Evolutionary conservation across 2,329 filamentous ascomycete species (phyloP), one percentile per base, ranked within the genome.

Genomic region (Malbranchea zuffiana): DNA sequence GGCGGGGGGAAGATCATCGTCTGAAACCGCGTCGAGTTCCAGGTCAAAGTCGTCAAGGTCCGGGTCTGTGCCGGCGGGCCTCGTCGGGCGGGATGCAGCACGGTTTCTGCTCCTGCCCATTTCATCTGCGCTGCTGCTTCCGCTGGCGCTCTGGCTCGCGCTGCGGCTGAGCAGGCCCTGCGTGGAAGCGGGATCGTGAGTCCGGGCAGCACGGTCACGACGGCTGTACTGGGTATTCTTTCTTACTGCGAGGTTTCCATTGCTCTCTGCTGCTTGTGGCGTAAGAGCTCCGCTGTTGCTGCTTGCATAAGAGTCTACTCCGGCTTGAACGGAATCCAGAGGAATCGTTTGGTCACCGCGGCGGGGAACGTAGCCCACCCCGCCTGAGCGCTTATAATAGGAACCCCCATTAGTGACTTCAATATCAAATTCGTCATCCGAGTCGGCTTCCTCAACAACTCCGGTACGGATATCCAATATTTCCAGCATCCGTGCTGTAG

Each of bases 391-490:
- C 56, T 93, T 90, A 49, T 81, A 79, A 51, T 87, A 92, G 5
- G 81, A 77, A 7, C 80, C 80, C 16, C 73, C 71, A 12, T 74
- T 74, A 35, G 82, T 76, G 8, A 69, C 69, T 57, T 95, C 90
- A 44, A 95, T 98, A 56, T 98, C 90, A 51, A 98, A 98, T 59
- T 98, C 90, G 54, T 98, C 90, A 54, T 98, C 90, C 29, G 85
- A 94, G 56, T 98, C 90, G 29, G 93, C 82, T 56, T 98, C 90
- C 51, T 98, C 90, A 0, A 95, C 83, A 0, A 98, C 88, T 1
- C 90, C 90, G 0, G 88, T 98, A 39, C 85, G 77, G 44, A 98
- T 98, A n/a, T 86, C 82, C 11, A 96, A 66, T 37, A 98, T 98
- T 57, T 98, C 90, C 12, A 98, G 69, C 90, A 98, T 98, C 39